Base-by-base conservation (phyloP, 768 basidiomycete species). In the Nidularia pulvinata region DNA sequence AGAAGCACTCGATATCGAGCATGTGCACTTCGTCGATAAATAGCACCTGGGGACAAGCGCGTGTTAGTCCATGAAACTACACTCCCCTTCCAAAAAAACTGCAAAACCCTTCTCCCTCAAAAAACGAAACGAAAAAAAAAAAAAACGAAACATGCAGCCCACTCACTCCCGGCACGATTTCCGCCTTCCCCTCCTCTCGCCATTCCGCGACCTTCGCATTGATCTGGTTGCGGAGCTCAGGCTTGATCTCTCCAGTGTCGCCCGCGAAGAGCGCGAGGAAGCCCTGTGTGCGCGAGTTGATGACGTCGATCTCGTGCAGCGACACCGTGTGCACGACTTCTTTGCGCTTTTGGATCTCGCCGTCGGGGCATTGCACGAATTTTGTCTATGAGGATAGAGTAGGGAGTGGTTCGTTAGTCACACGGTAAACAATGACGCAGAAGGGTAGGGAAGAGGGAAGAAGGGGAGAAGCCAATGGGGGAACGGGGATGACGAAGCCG, bases 1-100 rank as follows among this genome's bases (percentile, higher is more conserved):
- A 97, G 78, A 98, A 98, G 66, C 96, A 98, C 68, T 98, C 96
- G 57, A 99, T 98, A 69, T 99, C 96, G 59, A 99, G 86, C 96
- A 99, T 99, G 78, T 98, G 96, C 10, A 98, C 96, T 73, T 98
- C 96, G 71, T 98, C 96, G 61, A 98, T 97, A 77, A 98, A 98
- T 10, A 97, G 78, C n/a, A 97, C 93, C 93, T 95, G 61, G 37
- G 42, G 50, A 44, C 46, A n/a, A 42, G 25, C 25, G 13, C 10
- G 13, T 51, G 53, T 30, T 13, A 37, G 14, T 4, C 42, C 9
- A 53, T 50, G 25, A 25, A 25, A 25, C 25, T 25, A 25, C 2
- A 25, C 25, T 4, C 25, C 25, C 25, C 4, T 4, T 4, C 25
- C 1, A 25, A 25, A 25, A 25, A 25, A 25, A 25, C 1, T 4